Percentiles rank a stretch among this genome's conserved stretches.
Evolutionary conservation across 169 alveolate species (phyloP).

Genomic region (Plasmodium billcollinsi): DNA sequence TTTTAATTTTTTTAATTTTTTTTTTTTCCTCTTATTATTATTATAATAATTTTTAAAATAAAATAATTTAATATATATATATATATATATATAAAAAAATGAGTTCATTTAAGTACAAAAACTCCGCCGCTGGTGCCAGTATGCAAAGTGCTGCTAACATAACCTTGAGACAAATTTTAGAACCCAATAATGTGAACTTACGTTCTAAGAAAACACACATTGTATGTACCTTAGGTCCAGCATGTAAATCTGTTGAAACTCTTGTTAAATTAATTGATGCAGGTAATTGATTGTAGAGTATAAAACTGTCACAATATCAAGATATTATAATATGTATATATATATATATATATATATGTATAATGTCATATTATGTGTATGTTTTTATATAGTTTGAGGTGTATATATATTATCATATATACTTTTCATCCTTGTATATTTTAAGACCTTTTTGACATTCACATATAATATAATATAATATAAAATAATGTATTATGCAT

Average conservation of each 20-base stretch:
- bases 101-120: constrained; percentile 48
- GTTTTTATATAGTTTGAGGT: neutral
- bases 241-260: constrained; percentile 94
- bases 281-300: constrained; percentile 68
- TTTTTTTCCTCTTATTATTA: no score
- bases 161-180: constrained; percentile 75
- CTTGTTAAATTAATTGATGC: constrained; percentile 91
- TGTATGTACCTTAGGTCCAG: constrained; percentile 98
- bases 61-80: no score
- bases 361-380: neutral
- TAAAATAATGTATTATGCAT: no score
- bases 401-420: neutral
- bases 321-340: neutral
- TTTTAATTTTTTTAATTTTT: no score
- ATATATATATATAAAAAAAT: neutral
- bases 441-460: neutral
- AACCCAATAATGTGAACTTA: constrained; percentile 79
- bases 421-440: neutral
- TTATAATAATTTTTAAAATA: no score
- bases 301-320: neutral
- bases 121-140: constrained; percentile 29
- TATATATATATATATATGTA: neutral
- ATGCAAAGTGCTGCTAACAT: constrained; percentile 72
- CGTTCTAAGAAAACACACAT: constrained; percentile 94
- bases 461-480: no score